Evolutionary conservation across 768 basidiomycete species (phyloP).

Genomic region (Xanthoconium stramineum): DNA sequence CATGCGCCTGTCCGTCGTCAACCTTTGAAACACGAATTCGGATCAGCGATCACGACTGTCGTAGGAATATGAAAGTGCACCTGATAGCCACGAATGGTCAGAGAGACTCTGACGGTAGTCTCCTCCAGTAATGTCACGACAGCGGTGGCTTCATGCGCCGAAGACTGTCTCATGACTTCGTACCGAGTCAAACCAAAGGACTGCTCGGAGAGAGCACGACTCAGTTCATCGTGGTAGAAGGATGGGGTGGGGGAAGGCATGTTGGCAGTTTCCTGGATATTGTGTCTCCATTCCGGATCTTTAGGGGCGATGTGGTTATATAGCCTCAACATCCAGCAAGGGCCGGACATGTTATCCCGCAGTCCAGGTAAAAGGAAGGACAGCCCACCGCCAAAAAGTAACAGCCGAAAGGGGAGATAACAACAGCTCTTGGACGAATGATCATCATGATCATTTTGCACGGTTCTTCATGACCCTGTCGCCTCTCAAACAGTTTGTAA

Average conservation of each 20-base stretch:
- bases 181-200: constrained; percentile 52
- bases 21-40: constrained; percentile 17
- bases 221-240: constrained; percentile 47
- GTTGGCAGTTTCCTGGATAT: background rate
- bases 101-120: constrained; percentile 39
- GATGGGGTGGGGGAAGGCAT: constrained; percentile 21
- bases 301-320: constrained; percentile 23
- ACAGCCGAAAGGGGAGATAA: constrained; percentile 13
- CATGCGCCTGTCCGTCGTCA: constrained; percentile 38
- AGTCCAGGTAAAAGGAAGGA: background rate
- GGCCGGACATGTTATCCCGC: constrained; percentile 23
- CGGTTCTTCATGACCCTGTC: constrained; percentile 26
- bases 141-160: constrained; percentile 49
- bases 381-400: constrained; percentile 14
- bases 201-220: constrained; percentile 54
- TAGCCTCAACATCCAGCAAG: constrained; percentile 27
- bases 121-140: constrained; percentile 58
- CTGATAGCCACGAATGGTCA: constrained; percentile 55
- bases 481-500: constrained; percentile 21
- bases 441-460: constrained; percentile 17
- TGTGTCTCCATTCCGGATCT: constrained; percentile 18
- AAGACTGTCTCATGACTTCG: constrained; percentile 34
- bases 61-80: constrained; percentile 33
- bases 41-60: constrained; percentile 8
- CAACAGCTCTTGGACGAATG: constrained; percentile 18